Evolutionary conservation across 345 rosid genomes (phyloP), one percentile per base, ranked within the genome.

Genomic region (Luvunga scandens): DNA sequence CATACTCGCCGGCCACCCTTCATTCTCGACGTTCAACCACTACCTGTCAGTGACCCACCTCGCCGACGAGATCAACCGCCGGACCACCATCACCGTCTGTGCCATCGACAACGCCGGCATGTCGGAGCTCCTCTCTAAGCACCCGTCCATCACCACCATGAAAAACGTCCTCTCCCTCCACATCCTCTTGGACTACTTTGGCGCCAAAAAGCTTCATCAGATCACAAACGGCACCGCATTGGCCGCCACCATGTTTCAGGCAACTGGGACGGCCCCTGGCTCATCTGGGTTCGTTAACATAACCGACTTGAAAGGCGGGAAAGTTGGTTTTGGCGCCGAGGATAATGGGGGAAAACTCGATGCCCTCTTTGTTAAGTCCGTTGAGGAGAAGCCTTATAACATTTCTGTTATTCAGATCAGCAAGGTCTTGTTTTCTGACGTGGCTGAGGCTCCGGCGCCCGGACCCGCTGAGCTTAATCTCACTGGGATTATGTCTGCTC

Each of bases 401-500:
- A 91, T 97, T 62, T 94, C 98, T 1, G 87, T 97, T 5, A 86
- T 94, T n/a, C 98, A 97, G 98, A 87, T 97, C 83, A 93, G 93
- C 74, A 89, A 84, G 80, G 28, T 86, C 18, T 75, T 97, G 53
- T 90, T 93, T 27, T 97, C 98, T 7, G 92, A 79, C 42, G 90
- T 72, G 33, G 98, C 98, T 1, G 85, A 85, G 33, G 99, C 98
- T 67, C 98, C 98, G 38, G 75, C 92, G 18, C 99, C 99, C 27
- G 96, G 81, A 25, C 98, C 98, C 25, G 78, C 88, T 50, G 81
- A 83, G 83, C 75, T 91, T 84, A 97, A 91, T 59, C 21, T 97
- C 69, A 94, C 98, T 27, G 87, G 80, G 25, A 82, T 91, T 71
- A 97, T 97, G 98, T 89, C 96, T 42, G 91, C 89, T 67, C 98